phyloP scores from a whole-genome alignment of 2,329 filamentous ascomycete species.

The Calcarisporium arbuscula region DNA sequence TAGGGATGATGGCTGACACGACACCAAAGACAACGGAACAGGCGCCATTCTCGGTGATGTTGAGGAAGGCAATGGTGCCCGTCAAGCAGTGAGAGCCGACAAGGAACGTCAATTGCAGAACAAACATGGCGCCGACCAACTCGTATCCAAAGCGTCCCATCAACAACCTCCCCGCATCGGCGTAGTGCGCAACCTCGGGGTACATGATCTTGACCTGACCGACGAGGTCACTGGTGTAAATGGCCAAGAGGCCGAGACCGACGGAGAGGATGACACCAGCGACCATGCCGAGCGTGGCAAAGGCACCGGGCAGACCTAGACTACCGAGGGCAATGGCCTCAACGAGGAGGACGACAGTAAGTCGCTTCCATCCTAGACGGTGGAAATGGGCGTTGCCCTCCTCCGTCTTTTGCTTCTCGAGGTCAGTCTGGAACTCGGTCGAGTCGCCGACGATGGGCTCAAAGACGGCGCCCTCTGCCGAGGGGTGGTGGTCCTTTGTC shows the following conservation, averaged over 20 bases:
- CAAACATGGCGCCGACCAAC: constrained; percentile 54
- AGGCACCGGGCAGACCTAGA: constrained; percentile 44
- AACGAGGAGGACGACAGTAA: constrained; percentile 49
- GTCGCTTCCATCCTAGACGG: constrained; percentile 50
- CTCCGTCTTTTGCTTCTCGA: constrained; percentile 40
- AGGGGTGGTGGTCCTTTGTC: too few species aligned
- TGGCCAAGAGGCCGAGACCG: constrained; percentile 37
- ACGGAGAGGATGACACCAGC: constrained; percentile 37
- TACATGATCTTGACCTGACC: constrained; percentile 42
- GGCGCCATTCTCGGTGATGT: constrained; percentile 49
- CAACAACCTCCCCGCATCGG: constrained; percentile 59
- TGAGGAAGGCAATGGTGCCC: constrained; percentile 63
- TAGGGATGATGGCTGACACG: constrained; percentile 39
- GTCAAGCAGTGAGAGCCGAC: constrained; percentile 67
- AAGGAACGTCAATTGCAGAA: constrained; percentile 61
- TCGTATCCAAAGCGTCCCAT: constrained; percentile 55
- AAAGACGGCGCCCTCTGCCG: too few species aligned
- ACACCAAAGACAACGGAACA: constrained; percentile 41
- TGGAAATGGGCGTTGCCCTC: constrained; percentile 43
- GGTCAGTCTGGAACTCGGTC: constrained; percentile 34
- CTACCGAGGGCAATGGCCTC: constrained; percentile 50
- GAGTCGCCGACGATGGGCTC: constrained; percentile 23
- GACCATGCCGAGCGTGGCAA: constrained; percentile 48
- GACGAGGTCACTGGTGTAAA: constrained; percentile 41
- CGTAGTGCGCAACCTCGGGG: constrained; percentile 58